Percentiles rank a stretch among this genome's conserved stretches.
phyloP scores from a whole-genome alignment of 176 grass and related monocot genomes.

The Saccharum officinarum region DNA sequence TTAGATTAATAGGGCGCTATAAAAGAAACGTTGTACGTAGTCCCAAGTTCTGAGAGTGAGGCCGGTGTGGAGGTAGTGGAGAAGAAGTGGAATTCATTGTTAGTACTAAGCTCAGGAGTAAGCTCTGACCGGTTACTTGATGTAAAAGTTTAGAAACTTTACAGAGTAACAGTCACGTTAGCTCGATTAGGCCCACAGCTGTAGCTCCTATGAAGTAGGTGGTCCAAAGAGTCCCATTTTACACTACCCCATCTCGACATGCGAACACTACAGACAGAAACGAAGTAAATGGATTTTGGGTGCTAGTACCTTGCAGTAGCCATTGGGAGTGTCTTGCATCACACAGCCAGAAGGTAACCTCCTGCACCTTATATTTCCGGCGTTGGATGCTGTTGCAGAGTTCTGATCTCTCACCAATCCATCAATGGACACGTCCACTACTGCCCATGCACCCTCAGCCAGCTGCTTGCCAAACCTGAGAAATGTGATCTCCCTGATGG shows the following conservation, averaged over 20 bases:
- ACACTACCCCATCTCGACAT: not conserved
- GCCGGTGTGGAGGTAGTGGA: constrained; percentile 40
- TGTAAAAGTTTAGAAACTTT: constrained; percentile 33
- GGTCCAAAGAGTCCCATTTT: not conserved
- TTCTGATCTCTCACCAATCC: constrained; percentile 59
- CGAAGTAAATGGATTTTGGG: not conserved
- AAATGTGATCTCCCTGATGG: constrained; percentile 79
- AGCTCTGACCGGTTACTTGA: constrained; percentile 37
- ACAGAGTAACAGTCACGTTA: not conserved
- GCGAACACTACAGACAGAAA: not conserved
- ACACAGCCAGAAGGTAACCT: constrained; percentile 90
- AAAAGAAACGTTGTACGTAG: constrained; percentile 30
- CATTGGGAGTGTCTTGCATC: constrained; percentile 82
- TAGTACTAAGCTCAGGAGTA: constrained; percentile 28
- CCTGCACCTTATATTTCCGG: constrained; percentile 58
- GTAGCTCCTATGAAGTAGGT: not conserved
- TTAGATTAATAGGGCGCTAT: constrained; percentile 34
- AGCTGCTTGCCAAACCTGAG: constrained; percentile 92
- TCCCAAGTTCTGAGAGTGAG: constrained; percentile 35
- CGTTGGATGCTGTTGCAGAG: constrained; percentile 34
- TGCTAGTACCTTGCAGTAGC: constrained; percentile 81
- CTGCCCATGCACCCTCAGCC: constrained; percentile 76
- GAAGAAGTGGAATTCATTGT: constrained; percentile 49
- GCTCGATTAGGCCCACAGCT: constrained; percentile 5
- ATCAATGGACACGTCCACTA: constrained; percentile 84